phyloP scores from a whole-genome alignment of 371 early-diverging fungal species.

The Mucor mucedo region DNA sequence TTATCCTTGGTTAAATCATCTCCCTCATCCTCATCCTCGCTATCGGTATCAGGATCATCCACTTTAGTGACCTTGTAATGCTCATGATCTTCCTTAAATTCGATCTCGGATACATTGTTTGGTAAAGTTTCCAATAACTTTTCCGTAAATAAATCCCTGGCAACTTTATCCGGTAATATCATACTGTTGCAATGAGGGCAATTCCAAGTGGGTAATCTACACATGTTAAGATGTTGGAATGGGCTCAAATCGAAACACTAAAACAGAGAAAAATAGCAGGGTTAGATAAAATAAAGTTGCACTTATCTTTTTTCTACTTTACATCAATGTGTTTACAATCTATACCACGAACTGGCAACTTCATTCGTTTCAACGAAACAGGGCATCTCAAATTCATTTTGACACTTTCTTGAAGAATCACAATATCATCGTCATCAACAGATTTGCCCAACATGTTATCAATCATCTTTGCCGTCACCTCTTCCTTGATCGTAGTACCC shows the following conservation, averaged over 20 bases:
- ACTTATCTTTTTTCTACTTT: background rate
- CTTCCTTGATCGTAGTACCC: slow-evolving; percentile 2
- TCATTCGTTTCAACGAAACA: slow-evolving; percentile 36
- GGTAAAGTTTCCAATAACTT: slow-evolving; percentile 25
- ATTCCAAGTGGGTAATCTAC: slow-evolving; percentile 27
- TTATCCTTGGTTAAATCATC: background rate
- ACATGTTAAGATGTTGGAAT: slow-evolving; percentile 34
- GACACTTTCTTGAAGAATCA: slow-evolving; percentile 32
- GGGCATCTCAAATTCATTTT: slow-evolving; percentile 43
- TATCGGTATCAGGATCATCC: slow-evolving; percentile 35
- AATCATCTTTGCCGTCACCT: slow-evolving; percentile 22
- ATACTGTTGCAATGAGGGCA: slow-evolving; percentile 45
- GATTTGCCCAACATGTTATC: slow-evolving; percentile 26
- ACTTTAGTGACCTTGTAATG: slow-evolving; percentile 26
- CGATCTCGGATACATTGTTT: slow-evolving; percentile 35
- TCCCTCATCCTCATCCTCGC: slow-evolving; percentile 25
- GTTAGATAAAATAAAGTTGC: too few relatives aligned
- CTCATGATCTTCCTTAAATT: slow-evolving; percentile 25
- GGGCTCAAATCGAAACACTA: slow-evolving; percentile 49
- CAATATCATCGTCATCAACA: slow-evolving; percentile 43
- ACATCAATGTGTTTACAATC: slow-evolving; percentile 33
- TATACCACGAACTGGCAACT: slow-evolving; percentile 38
- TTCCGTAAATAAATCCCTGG: slow-evolving; percentile 37
- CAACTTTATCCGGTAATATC: slow-evolving; percentile 24
- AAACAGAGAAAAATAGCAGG: too few relatives aligned